Percentiles rank a stretch among this genome's conserved stretches.
Conservation (phyloP, 106 monocot genomes). For the Narthecium ossifragum region DNA sequence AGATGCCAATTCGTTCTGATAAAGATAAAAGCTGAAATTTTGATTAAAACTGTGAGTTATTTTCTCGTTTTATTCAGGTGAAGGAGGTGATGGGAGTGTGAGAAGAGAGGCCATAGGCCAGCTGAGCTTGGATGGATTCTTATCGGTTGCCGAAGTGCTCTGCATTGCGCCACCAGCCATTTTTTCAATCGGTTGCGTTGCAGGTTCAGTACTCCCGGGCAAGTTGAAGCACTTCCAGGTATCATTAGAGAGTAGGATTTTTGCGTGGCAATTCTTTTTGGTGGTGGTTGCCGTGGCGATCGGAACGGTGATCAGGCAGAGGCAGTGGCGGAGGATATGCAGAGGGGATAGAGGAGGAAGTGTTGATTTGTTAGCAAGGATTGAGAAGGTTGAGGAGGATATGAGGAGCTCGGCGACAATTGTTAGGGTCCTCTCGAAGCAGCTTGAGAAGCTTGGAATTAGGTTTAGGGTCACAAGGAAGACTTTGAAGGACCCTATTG, state of each 20-base stretch:
- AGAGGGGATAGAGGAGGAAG: conserved; percentile 24
- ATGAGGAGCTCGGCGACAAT: conserved; percentile 60
- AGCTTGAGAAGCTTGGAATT: conserved; percentile 90
- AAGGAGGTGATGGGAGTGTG: conserved; percentile 16
- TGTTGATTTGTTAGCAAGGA: conserved; percentile 53
- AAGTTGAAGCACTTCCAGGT: conserved; percentile 24
- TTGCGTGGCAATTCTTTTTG: conserved; percentile 46
- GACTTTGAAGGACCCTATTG: conserved; percentile 82
- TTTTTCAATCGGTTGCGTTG: conserved; percentile 43
- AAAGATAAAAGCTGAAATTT: background rate
- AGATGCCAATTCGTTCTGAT: background rate
- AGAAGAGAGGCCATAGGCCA: conserved; percentile 11
- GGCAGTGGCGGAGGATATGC: conserved; percentile 65
- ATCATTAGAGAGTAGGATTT: conserved; percentile 26
- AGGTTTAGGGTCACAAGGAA: conserved; percentile 86
- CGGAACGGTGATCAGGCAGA: conserved; percentile 56
- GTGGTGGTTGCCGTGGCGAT: conserved; percentile 53
- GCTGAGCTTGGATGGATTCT: conserved; percentile 37
- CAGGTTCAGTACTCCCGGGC: conserved; percentile 26
- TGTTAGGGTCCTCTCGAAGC: conserved; percentile 56
- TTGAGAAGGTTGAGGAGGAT: conserved; percentile 82
- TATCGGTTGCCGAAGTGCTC: conserved; percentile 44
- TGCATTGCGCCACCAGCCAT: conserved; percentile 50
- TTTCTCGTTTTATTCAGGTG: conserved; percentile 26
- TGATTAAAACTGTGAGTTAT: conserved; percentile 2